Conservation (phyloP, 1,284 basidiomycete genomes). For the Melampsora larici-populina region DNA sequence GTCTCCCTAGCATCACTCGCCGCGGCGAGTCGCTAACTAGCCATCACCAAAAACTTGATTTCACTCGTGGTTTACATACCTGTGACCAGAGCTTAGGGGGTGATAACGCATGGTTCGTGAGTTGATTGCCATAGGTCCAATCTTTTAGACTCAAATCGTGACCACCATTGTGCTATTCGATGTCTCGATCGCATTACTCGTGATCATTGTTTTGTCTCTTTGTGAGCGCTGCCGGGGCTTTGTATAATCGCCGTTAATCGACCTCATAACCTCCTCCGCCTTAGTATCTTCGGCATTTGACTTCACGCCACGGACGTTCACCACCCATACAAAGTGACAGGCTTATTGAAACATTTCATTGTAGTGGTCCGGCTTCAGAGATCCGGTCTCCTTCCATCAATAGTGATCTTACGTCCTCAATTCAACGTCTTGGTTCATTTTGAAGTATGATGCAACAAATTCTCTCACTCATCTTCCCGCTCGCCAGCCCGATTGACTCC, state of each 20-base stretch:
- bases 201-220: not conserved
- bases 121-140: not conserved
- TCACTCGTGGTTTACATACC: not conserved
- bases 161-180: slow-evolving; percentile 1
- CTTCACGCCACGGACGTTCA: not conserved
- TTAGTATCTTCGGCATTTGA: not conserved
- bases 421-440: not conserved
- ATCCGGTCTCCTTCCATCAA: not conserved
- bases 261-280: not conserved
- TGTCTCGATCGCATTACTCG: not conserved
- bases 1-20: not conserved
- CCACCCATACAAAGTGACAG: not conserved
- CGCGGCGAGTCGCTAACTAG: not conserved
- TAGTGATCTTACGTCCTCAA: not conserved
- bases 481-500: not conserved
- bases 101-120: not conserved
- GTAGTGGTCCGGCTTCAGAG: not conserved
- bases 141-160: not conserved
- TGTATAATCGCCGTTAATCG: not conserved
- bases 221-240: not conserved
- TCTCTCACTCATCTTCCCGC: not conserved
- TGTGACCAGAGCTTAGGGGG: not conserved
- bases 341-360: not conserved
- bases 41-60: not conserved
- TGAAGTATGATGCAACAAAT: not conserved